phyloP scores from a whole-genome alignment of 2,329 filamentous ascomycete species.

The Verticillium albo-atrum region DNA sequence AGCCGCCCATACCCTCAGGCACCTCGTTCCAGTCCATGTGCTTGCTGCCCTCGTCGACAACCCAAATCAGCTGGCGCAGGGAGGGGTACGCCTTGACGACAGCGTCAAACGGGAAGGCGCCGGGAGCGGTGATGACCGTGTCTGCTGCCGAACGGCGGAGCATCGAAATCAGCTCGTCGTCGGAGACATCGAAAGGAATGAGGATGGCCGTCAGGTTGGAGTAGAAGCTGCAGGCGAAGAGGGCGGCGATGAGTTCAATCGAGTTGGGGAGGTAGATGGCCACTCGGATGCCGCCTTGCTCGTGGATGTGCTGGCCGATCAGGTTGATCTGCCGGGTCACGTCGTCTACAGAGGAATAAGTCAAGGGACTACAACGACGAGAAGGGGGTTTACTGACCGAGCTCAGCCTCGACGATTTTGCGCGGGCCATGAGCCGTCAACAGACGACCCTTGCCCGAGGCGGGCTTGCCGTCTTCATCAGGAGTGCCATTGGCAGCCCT shows the following conservation, averaged over 20 bases:
- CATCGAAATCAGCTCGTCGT: slow-evolving; percentile 65
- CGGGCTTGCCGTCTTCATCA: slow-evolving; percentile 56
- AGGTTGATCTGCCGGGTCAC: slow-evolving; percentile 83
- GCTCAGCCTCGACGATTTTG: slow-evolving; percentile 64
- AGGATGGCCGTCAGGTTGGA: slow-evolving; percentile 73
- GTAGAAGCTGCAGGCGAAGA: slow-evolving; percentile 91
- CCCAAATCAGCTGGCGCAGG: slow-evolving; percentile 81
- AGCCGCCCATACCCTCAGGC: slow-evolving; percentile 69
- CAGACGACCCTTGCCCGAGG: slow-evolving; percentile 63
- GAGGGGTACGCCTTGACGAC: slow-evolving; percentile 65
- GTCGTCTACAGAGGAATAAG: slow-evolving; percentile 44
- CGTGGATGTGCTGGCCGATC: slow-evolving; percentile 71
- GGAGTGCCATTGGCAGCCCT: slow-evolving; percentile 60
- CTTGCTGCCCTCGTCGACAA: slow-evolving; percentile 82
- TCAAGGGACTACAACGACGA: neutral
- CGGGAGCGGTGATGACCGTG: slow-evolving; percentile 77
- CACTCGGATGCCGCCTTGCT: slow-evolving; percentile 69
- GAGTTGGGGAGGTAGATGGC: slow-evolving; percentile 93
- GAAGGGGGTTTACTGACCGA: slow-evolving; percentile 36
- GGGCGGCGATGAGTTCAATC: slow-evolving; percentile 73
- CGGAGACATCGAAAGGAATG: slow-evolving; percentile 74
- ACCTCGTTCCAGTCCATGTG: slow-evolving; percentile 96
- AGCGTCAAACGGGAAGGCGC: slow-evolving; percentile 75
- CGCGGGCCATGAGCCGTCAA: slow-evolving; percentile 72
- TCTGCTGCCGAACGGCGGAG: slow-evolving; percentile 72